Percentiles rank a stretch among this genome's conserved stretches.
Conservation (phyloP, 164 flowering plant species). For the Tetrastigma voinierianum region DNA sequence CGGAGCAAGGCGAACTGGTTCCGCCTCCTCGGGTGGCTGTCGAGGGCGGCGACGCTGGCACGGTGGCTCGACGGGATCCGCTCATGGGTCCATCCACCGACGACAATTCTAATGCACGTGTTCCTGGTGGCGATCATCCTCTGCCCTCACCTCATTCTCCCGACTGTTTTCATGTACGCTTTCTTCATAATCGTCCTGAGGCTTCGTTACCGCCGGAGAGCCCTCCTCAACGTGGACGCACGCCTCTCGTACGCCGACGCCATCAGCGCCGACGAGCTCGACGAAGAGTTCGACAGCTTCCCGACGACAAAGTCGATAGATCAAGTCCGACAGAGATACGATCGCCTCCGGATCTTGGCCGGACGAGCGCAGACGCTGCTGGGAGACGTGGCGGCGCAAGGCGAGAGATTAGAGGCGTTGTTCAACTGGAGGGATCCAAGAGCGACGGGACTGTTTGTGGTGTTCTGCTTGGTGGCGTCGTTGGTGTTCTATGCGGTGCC, state of each 20-base stretch:
- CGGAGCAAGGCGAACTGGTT: slow-evolving; percentile 92
- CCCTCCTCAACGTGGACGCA: slow-evolving; percentile 52
- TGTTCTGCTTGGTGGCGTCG: slow-evolving; percentile 63
- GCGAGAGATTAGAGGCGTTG: slow-evolving; percentile 86
- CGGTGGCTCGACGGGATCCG: slow-evolving; percentile 80
- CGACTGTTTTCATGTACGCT: slow-evolving; percentile 74
- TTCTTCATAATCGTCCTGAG: slow-evolving; percentile 57
- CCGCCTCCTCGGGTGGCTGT: slow-evolving; percentile 58
- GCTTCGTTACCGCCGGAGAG: slow-evolving; percentile 45
- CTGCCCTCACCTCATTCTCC: slow-evolving; percentile 70
- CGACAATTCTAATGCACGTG: slow-evolving; percentile 70
- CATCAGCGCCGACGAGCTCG: slow-evolving; percentile 73
- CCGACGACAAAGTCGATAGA: slow-evolving; percentile 62
- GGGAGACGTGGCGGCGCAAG: slow-evolving; percentile 91
- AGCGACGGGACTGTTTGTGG: slow-evolving; percentile 82
- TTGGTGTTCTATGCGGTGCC: slow-evolving; percentile 72
- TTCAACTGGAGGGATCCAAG: slow-evolving; percentile 91
- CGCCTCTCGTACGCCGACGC: slow-evolving; percentile 67
- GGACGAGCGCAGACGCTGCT: slow-evolving; percentile 78
- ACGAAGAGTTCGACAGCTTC: slow-evolving; percentile 88
- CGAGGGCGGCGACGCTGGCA: slow-evolving; percentile 47
- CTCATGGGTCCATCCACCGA: slow-evolving; percentile 74
- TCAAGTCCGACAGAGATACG: slow-evolving; percentile 67
- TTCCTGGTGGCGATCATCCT: slow-evolving; percentile 53
- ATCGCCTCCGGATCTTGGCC: slow-evolving; percentile 74